These are phyloP conservation scores for Solanum sitiens DNA, from an alignment of 257 asterid genomes.

Conservation along the genomic window DNA sequence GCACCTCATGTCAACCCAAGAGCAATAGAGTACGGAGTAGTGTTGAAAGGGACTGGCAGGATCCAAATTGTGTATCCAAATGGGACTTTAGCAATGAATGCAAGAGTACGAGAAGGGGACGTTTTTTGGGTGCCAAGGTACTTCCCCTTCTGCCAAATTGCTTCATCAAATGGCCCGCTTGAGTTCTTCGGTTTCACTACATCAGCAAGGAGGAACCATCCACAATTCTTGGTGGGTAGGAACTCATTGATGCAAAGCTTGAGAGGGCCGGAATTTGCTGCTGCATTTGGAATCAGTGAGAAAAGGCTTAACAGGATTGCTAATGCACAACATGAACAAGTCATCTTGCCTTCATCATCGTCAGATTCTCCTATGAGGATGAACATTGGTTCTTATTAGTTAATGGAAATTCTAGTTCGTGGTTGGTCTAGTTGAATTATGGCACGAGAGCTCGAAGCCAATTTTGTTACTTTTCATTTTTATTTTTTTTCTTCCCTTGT, in stretches of 20 bases:
- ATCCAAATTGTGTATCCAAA: slow-evolving; percentile 63
- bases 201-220: slow-evolving; percentile 54
- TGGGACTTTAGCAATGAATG: slow-evolving; percentile 75
- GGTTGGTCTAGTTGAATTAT: neutral
- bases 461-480: neutral
- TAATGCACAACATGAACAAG: slow-evolving; percentile 38
- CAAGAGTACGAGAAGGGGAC: slow-evolving; percentile 52
- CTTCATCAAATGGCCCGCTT: slow-evolving; percentile 58
- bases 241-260: slow-evolving; percentile 41
- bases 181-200: slow-evolving; percentile 91
- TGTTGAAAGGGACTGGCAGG: slow-evolving; percentile 44
- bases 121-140: slow-evolving; percentile 70
- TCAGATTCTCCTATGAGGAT: neutral
- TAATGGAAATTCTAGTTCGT: neutral
- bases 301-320: slow-evolving; percentile 25
- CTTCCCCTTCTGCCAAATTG: slow-evolving; percentile 88
- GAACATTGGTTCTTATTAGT: neutral
- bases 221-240: slow-evolving; percentile 64
- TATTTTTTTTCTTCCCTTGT: neutral
- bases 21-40: slow-evolving; percentile 69
- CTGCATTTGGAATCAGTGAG: slow-evolving; percentile 49
- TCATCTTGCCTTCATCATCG: slow-evolving; percentile 43
- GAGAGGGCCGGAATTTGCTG: slow-evolving; percentile 62
- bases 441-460: neutral
- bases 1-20: slow-evolving; percentile 83